Base-by-base conservation (phyloP, 2,329 filamentous ascomycete genomes). In the Colletotrichum lini region DNA sequence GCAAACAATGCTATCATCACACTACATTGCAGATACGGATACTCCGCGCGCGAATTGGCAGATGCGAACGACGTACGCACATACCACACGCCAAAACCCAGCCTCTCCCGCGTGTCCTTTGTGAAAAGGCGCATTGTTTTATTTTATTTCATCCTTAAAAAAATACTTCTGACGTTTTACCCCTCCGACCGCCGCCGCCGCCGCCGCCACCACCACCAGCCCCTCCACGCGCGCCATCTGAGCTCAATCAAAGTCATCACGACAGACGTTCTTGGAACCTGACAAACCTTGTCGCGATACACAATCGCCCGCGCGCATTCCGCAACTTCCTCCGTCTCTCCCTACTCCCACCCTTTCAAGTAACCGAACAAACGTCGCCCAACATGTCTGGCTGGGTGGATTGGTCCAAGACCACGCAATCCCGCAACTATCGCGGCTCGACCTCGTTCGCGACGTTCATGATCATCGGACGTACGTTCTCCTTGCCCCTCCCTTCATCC, bases 371-470 rank as follows among this genome's bases (percentile, higher is more conserved):
- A 58, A 54, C 23, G 16, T 42, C 35, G 69, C 49, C 57, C 69
- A 56, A 50, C 5, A 72, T 72, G 69, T 44, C 69, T 38, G 69
- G 69, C 69, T 79, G 67, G 67, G 70, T 89, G 74, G 87, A 89
- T 77, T 87, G 84, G 83, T 84, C 83, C 75, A 90, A 90, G 83
- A 89, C 83, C 75, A 88, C 87, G 71, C 84, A 82, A 80, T 90
- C 88, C 71, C 84, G 83, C 77, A 82, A 88, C 82, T 90, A 90
- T 77, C 84, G 84, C 75, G 89, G 90, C 68, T 87, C 89, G 59
- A 85, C 86, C 78, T 94, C 94, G 60, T 99, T 99, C 81, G 95
- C 95, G 82, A 98, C 96, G 57, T 98, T 98, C 80, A 92, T 99
- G 83, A 98, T 99, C 80, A 92, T 98, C 76, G 95, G 94, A 75